Percentiles rank a stretch among this genome's conserved stretches.
Evolutionary conservation across 2,329 filamentous ascomycete genomes (phyloP).

Genomic region (Colletotrichum sp.): DNA sequence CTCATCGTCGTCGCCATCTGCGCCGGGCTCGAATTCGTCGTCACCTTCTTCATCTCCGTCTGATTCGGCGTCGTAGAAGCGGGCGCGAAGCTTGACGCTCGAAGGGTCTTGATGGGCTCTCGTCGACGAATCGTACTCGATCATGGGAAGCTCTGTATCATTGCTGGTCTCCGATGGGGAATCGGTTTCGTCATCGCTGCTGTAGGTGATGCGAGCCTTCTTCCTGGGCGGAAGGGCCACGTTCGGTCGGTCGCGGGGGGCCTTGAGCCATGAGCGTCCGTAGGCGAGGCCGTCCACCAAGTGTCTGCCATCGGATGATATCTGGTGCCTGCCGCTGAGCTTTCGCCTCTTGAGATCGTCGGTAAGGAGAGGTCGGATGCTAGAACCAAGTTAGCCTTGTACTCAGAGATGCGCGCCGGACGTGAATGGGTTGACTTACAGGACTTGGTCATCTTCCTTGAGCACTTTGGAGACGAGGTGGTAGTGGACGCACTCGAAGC

Average conservation of each 20-base stretch:
- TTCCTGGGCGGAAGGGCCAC: constrained; percentile 79
- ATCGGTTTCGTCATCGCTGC: constrained; percentile 44
- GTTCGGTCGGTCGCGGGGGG: constrained; percentile 65
- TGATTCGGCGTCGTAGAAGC: constrained; percentile 35
- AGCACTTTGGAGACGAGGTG: constrained; percentile 73
- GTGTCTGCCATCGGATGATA: constrained; percentile 78
- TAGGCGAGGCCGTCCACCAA: constrained; percentile 87
- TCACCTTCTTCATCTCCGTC: constrained; percentile 28
- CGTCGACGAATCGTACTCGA: constrained; percentile 22
- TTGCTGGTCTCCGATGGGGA: constrained; percentile 36
- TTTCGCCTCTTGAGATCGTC: constrained; percentile 76
- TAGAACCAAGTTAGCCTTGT: constrained; percentile 36
- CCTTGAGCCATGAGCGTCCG: constrained; percentile 72
- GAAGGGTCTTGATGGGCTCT: constrained; percentile 21
- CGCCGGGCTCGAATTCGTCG: constrained; percentile 23
- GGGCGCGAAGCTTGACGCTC: constrained; percentile 28
- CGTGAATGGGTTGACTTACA: constrained; percentile 56
- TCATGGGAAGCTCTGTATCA: constrained; percentile 24
- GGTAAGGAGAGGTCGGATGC: constrained; percentile 78
- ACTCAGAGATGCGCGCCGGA: not conserved
- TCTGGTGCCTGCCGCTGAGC: constrained; percentile 81
- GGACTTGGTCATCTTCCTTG: constrained; percentile 83
- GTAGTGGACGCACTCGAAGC: constrained; percentile 90
- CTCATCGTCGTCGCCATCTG: constrained; percentile 21
- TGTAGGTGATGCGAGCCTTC: constrained; percentile 57